A percentile compares a stretch with the other conserved stretches of the same genome.
phyloP scores from a whole-genome alignment of 805 yeast species.

The Myxozyma geophila region DNA sequence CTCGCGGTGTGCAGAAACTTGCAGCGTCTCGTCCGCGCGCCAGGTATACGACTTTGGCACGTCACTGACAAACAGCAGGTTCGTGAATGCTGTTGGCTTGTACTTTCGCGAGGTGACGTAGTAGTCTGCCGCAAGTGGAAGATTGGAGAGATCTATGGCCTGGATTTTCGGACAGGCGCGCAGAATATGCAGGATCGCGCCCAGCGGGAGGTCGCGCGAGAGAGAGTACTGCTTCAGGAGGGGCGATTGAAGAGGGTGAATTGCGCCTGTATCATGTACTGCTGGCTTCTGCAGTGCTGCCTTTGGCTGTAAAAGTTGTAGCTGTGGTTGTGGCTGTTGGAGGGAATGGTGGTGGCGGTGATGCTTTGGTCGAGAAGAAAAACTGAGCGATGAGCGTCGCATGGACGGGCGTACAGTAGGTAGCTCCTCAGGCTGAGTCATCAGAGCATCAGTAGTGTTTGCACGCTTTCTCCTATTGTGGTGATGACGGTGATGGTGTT shows the following conservation, averaged over 20 bases:
- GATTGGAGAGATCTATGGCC: constrained; percentile 59
- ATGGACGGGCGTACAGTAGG: neutral
- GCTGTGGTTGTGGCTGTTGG: neutral
- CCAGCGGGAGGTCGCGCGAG: constrained; percentile 79
- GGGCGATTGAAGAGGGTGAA: constrained; percentile 47
- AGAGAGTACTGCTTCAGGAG: constrained; percentile 65
- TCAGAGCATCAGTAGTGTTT: neutral
- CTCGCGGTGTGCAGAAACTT: constrained; percentile 39
- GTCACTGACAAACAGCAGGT: constrained; percentile 45
- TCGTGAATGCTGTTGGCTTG: constrained; percentile 33
- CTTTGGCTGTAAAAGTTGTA: neutral
- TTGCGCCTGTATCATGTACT: constrained; percentile 36
- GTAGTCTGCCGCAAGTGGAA: constrained; percentile 72
- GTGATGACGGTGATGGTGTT: constrained; percentile 33
- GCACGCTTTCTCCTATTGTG: constrained; percentile 26
- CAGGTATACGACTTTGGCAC: constrained; percentile 44
- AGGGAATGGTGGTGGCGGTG: constrained; percentile 1
- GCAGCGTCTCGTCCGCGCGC: constrained; percentile 40
- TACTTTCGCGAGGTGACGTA: constrained; percentile 39
- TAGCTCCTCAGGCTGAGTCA: neutral
- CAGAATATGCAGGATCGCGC: constrained; percentile 69
- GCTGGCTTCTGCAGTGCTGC: neutral
- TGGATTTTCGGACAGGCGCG: constrained; percentile 67
- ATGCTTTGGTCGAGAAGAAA: constrained; percentile 6
- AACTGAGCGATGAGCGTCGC: constrained; percentile 6